Percentiles rank a stretch among this genome's conserved stretches.
These are phyloP conservation scores for Phytophthora pluvialis DNA, from an alignment of 352 stramenopile species.

Conservation along the genomic window DNA sequence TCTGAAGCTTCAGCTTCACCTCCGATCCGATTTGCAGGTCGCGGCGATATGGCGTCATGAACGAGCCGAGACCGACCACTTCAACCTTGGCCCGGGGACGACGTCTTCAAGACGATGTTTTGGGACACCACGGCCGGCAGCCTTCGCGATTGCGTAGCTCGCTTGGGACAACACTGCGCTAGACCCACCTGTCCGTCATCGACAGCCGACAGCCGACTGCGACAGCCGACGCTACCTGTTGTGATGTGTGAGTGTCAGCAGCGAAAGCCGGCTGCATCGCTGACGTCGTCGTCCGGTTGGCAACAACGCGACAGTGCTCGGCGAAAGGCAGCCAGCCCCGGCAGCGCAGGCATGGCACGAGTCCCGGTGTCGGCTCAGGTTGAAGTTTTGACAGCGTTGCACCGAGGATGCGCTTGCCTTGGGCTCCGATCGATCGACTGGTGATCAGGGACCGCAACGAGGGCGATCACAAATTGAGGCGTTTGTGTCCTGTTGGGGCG, in stretches of 20 bases:
- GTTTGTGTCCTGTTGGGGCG: background rate
- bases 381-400: constrained; percentile 10
- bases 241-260: background rate
- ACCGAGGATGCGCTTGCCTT: constrained; percentile 4
- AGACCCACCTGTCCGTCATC: background rate
- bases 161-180: too few relatives aligned
- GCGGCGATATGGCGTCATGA: too few relatives aligned
- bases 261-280: background rate
- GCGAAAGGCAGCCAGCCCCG: too few relatives aligned
- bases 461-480: background rate
- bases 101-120: background rate
- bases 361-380: constrained; percentile 1
- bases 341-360: too few relatives aligned
- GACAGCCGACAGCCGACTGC: background rate
- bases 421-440: background rate
- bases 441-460: background rate
- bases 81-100: constrained; percentile 1
- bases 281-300: background rate
- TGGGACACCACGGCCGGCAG: background rate
- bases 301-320: too few relatives aligned
- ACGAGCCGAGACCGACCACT: background rate
- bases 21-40: constrained; percentile 11
- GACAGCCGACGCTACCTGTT: constrained; percentile 2
- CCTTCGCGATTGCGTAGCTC: background rate
- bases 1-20: background rate